Evolutionary conservation across 352 stramenopile genomes (phyloP).

Genomic region (Phytophthora uliginosa): DNA sequence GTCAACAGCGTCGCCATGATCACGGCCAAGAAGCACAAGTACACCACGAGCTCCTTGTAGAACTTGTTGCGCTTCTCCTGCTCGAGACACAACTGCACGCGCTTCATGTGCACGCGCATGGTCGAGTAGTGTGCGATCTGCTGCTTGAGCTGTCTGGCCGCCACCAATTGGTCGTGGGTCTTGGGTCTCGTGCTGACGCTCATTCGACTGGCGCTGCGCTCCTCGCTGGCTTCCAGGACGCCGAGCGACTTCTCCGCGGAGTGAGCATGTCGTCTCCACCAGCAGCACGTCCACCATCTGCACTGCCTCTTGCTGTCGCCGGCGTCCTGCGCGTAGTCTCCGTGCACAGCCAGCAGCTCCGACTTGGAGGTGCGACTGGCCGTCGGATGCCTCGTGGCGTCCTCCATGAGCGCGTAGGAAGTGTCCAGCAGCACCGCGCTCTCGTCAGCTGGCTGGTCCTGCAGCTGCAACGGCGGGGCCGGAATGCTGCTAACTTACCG

Average conservation of each 20-base stretch:
- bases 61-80: constrained; percentile 89
- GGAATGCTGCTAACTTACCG: constrained; percentile 32
- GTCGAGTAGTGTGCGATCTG: constrained; percentile 79
- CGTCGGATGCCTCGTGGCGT: constrained; percentile 14
- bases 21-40: constrained; percentile 74
- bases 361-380: constrained; percentile 38
- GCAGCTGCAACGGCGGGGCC: constrained; percentile 16
- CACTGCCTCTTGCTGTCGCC: constrained; percentile 8
- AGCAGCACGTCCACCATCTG: constrained; percentile 30
- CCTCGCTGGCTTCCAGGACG: constrained; percentile 26
- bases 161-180: constrained; percentile 50
- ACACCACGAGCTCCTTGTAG: constrained; percentile 83
- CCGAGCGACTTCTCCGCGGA: constrained; percentile 10
- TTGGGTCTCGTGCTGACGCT: constrained; percentile 31
- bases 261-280: constrained; percentile 1
- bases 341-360: constrained; percentile 23
- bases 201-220: constrained; percentile 21
- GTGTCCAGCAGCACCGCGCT: constrained; percentile 23
- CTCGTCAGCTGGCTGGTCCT: constrained; percentile 23
- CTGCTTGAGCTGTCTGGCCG: constrained; percentile 52
- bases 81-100: constrained; percentile 82
- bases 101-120: constrained; percentile 90
- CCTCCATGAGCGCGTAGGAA: constrained; percentile 47
- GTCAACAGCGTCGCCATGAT: constrained; percentile 73
- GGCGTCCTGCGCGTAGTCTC: constrained; percentile 22